A percentile compares a stretch with the other conserved stretches of the same genome.
These are phyloP conservation scores for Stylonectria norvegica DNA, from an alignment of 2,329 filamentous ascomycete genomes.

Conservation along the genomic window DNA sequence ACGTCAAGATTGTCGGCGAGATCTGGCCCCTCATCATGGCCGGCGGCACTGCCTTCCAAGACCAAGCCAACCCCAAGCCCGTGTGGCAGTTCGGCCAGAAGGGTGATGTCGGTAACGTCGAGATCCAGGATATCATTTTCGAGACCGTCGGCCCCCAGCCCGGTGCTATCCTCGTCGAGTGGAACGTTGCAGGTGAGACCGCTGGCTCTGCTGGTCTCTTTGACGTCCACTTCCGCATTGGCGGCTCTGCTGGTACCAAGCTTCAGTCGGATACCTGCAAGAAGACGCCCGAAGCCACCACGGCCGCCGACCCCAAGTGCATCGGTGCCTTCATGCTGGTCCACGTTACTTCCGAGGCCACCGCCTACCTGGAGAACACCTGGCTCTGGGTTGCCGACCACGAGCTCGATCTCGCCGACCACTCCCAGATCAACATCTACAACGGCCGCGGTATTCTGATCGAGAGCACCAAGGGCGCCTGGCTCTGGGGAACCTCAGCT, in stretches of 20 bases:
- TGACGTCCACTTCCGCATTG: slow-evolving; percentile 95
- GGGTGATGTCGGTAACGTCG: slow-evolving; percentile 74
- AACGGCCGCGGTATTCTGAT: slow-evolving; percentile 81
- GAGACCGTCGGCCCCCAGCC: slow-evolving; percentile 79
- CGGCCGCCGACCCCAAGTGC: slow-evolving; percentile 63
- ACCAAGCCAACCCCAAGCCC: slow-evolving; percentile 73
- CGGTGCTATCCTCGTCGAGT: slow-evolving; percentile 86
- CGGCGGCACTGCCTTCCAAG: slow-evolving; percentile 62
- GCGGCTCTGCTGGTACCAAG: slow-evolving; percentile 78
- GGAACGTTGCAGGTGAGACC: slow-evolving; percentile 70
- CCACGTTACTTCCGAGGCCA: slow-evolving; percentile 59
- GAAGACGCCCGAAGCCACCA: slow-evolving; percentile 66
- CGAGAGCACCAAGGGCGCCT: slow-evolving; percentile 70
- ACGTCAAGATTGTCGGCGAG: slow-evolving; percentile 85
- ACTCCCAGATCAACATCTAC: slow-evolving; percentile 81
- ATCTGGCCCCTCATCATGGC: slow-evolving; percentile 90
- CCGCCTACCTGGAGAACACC: slow-evolving; percentile 80
- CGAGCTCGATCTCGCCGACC: slow-evolving; percentile 71
- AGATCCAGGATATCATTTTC: slow-evolving; percentile 85
- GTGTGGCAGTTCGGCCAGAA: slow-evolving; percentile 79
- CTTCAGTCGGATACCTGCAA: slow-evolving; percentile 76
- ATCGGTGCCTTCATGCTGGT: slow-evolving; percentile 70
- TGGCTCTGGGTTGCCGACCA: slow-evolving; percentile 93
- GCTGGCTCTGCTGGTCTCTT: slow-evolving; percentile 77
- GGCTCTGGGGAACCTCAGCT: slow-evolving; percentile 75